Percentiles rank a stretch among this genome's conserved stretches.
Conservation (phyloP, 2,329 filamentous ascomycete genomes). For the Calonectria naviculata region DNA sequence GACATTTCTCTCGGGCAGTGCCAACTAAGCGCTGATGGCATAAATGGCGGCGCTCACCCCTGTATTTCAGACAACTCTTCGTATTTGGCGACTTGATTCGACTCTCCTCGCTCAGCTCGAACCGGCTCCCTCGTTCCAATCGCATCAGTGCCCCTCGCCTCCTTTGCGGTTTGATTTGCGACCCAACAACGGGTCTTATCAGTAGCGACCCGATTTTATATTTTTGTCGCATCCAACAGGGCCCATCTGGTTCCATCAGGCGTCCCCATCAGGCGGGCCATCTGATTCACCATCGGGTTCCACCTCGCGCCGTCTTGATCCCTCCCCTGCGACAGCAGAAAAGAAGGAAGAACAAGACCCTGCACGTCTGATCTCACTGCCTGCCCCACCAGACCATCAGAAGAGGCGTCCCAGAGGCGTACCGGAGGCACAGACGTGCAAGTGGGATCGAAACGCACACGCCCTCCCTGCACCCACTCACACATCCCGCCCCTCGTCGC, state of each 20-base stretch:
- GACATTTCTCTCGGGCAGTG: not conserved
- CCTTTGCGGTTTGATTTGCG: constrained; percentile 12
- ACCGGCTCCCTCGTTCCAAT: not conserved
- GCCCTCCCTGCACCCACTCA: constrained; percentile 4
- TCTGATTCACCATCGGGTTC: constrained; percentile 33
- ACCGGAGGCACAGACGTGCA: not conserved
- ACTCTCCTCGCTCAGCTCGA: not conserved
- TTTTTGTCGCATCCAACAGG: constrained; percentile 34
- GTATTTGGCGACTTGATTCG: not conserved
- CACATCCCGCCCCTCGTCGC: constrained; percentile 22
- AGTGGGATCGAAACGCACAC: constrained; percentile 3
- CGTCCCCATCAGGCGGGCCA: constrained; percentile 20
- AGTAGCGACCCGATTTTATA: constrained; percentile 40
- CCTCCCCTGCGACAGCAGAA: constrained; percentile 15
- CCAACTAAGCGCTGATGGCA: not conserved
- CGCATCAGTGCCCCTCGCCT: not conserved
- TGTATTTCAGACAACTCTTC: not conserved
- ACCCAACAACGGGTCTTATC: constrained; percentile 40
- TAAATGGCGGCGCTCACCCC: not conserved
- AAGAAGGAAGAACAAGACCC: not conserved
- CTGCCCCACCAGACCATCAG: constrained; percentile 24
- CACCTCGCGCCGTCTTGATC: constrained; percentile 39
- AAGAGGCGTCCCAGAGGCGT: not conserved
- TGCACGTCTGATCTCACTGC: constrained; percentile 22
- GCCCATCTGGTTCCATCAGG: constrained; percentile 12